Base-by-base conservation (phyloP, 169 alveolate genomes). In the Eimeria sp. region DNA sequence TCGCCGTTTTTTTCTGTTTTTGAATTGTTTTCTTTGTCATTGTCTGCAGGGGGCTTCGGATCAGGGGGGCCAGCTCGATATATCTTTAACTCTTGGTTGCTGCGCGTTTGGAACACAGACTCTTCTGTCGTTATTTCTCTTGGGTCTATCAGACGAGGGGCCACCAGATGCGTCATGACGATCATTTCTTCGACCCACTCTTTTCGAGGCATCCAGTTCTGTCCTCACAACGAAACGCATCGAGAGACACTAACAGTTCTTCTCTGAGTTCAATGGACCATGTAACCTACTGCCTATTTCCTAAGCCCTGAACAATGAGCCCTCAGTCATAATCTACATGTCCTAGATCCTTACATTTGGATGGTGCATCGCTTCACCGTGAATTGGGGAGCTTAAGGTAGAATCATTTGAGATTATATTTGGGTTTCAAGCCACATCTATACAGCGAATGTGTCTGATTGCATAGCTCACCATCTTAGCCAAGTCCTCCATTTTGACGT, bases 61-160 rank as follows among this genome's bases (percentile, higher is more conserved):
- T 54, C 89, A 0, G 89, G 89, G 25, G 89, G 89, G 9, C 70
- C 89, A 25, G 70, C 70, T 20, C 89, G 70, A 40, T 82, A 82
- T 49, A 82, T 47, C 67, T 51, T 82, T 27, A 82, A 30, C 27
- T 51, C 89, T 57, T 82, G 89, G 51, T 82, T 82, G 61, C 89
- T 82, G 73, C 89, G 89, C 18, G 89, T 82, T n/a, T 82, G 89
- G 51, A 82, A 82, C 25, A 82, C 89, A 27, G 89, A 82, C 30
- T 22, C 73, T 30, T 82, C 89, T n/a, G 89, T 82, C 43, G 94
- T 65, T 57, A 88, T 88, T 27, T 72, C 67, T 0, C 86, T 45
- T 2, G 94, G 94, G 34, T 88, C 94, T 76, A 88, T 65, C 4
- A 88, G 78, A 27, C 84, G 83, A n/a, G 94, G 94, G 10, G 94